Percentiles rank a stretch among this genome's conserved stretches.
Conservation (phyloP, 179 eudicot species). For the Vitellaria paradoxa region DNA sequence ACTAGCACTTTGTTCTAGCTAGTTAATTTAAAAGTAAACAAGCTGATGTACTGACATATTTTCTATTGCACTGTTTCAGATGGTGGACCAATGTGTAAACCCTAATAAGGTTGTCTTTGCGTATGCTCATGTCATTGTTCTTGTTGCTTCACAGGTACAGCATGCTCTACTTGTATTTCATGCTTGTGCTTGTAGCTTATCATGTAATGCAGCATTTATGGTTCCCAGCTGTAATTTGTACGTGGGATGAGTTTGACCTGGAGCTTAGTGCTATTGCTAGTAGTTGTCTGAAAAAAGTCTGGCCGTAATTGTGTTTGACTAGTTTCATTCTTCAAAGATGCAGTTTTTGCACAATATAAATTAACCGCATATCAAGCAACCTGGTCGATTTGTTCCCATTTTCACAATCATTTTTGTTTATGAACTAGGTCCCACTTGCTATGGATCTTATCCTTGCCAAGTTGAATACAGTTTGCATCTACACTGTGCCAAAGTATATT, state of each 20-base stretch:
- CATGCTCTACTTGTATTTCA: neutral
- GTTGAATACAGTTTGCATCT: conserved; percentile 74
- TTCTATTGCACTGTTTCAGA: conserved; percentile 42
- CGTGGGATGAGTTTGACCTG: neutral
- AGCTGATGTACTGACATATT: neutral
- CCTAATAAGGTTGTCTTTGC: conserved; percentile 53
- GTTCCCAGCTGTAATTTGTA: neutral
- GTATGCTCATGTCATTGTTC: conserved; percentile 62
- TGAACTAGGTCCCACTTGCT: conserved; percentile 63
- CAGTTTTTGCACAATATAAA: neutral
- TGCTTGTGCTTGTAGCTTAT: conserved; percentile 7
- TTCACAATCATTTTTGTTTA: neutral
- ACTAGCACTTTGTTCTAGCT: neutral
- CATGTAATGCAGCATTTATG: neutral
- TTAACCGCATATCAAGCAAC: neutral
- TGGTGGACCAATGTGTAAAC: conserved; percentile 50
- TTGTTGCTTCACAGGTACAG: conserved; percentile 72
- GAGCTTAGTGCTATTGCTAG: neutral
- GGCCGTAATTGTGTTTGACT: neutral
- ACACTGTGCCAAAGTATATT: conserved; percentile 85
- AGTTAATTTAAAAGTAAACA: neutral
- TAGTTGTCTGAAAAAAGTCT: neutral
- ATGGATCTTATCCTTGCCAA: conserved; percentile 81
- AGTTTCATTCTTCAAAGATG: neutral
- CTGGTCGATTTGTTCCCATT: neutral